Conservation (phyloP, 371 early-diverging fungal species). For the Mortierella sp. region DNA sequence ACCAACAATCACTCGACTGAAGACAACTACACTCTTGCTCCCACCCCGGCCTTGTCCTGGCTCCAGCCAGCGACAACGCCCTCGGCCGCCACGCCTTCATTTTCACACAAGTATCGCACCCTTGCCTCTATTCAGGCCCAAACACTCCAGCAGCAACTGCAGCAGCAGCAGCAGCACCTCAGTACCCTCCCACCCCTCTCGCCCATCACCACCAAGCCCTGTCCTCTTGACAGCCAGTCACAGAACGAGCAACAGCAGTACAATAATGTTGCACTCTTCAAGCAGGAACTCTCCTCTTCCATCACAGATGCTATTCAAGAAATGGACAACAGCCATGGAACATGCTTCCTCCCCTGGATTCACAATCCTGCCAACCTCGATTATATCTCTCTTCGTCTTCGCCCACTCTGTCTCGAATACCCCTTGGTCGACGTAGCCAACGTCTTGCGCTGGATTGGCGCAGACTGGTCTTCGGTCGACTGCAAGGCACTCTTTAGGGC, state of each 20-base stretch:
- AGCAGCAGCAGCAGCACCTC: conserved; percentile 8
- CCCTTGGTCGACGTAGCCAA: conserved; percentile 48
- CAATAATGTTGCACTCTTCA: conserved; percentile 1
- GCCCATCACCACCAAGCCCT: conserved; percentile 28
- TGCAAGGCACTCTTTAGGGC: conserved; percentile 52
- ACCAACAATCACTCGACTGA: conserved; percentile 13
- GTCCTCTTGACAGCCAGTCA: conserved; percentile 16
- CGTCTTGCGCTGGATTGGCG: conserved; percentile 51
- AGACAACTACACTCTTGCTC: conserved; percentile 18
- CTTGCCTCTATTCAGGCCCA: conserved; percentile 46
- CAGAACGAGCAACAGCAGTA: too few species aligned
- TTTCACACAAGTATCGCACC: conserved; percentile 48
- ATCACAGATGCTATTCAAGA: conserved; percentile 46
- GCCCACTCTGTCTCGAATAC: conserved; percentile 52
- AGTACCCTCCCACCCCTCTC: conserved; percentile 5
- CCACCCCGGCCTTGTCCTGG: conserved; percentile 49
- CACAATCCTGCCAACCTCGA: conserved; percentile 54
- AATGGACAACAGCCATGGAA: conserved; percentile 48
- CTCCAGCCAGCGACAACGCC: conserved; percentile 40
- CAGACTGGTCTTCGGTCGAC: conserved; percentile 47
- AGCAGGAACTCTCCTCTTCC: background rate
- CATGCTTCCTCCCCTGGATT: conserved; percentile 52
- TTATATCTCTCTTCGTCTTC: conserved; percentile 50
- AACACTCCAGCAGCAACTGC: conserved; percentile 15
- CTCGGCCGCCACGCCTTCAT: background rate